Base-by-base conservation (phyloP, 495 filamentous ascomycete genomes). In the Aspergillus nanangensis region DNA sequence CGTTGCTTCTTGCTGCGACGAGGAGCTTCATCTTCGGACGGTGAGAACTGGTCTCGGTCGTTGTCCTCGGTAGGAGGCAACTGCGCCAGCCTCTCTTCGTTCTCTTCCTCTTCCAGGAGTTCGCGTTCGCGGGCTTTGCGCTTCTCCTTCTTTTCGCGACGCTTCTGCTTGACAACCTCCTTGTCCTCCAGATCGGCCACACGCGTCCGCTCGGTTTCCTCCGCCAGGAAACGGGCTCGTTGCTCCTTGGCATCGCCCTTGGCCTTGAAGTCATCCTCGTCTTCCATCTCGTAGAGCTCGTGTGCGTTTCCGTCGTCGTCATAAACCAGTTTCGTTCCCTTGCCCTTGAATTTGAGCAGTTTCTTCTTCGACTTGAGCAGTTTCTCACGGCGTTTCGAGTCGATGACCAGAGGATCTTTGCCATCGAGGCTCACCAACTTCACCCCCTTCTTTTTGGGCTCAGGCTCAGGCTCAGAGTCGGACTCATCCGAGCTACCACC, bases 351-450 rank as follows among this genome's bases (percentile, higher is more conserved):
- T 61, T 95, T 93, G 48, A 84, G 76, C 19, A 96, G 73, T 66
- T 92, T 88, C 75, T 96, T 95, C 74, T 96, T 96, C 20, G 88
- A 94, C 45, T 84, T 87, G 54, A 96, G 79, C 21, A 95, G 78
- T 66, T 95, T 96, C 69, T 94, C 91, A 55, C 85, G 83, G 15
- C 93, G 88, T 61, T 95, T 90, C 9, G 88, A 95, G 67, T 96
- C 90, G 55, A 98, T 83, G 42, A 93, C 63, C 14, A 96, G 70
- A 13, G 83, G 75, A 14, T 87, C 78, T 32, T 76, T 72, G 36
- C 80, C 80, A 47, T 73, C 69, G 51, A 71, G 62, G 44, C 57
- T 51, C 20, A 80, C 66, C 18, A 63, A 56, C 58, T 72, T 74
- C 41, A 56, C 43, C 18, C 55, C 52, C 22, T 56, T 60, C 11